Conservation (phyloP, 148 eudicot species). For the Rhododendron vialii region DNA sequence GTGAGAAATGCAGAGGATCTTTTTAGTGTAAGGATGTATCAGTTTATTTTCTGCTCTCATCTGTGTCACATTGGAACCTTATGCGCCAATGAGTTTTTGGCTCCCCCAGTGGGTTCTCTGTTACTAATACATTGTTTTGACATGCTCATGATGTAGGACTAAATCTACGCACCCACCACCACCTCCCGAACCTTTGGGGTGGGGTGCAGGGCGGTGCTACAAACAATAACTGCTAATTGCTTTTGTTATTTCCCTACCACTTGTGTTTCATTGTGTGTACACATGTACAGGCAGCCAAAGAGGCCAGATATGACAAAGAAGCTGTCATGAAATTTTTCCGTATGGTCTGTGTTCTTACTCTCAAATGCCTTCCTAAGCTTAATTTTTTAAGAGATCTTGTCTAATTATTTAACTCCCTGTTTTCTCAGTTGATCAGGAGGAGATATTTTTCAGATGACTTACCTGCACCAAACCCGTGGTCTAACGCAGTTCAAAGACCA, state of each 20-base stretch:
- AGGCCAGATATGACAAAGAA: conserved; percentile 91
- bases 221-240: background rate
- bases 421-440: conserved; percentile 79
- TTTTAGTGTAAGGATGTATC: background rate
- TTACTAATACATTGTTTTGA: background rate
- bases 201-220: background rate
- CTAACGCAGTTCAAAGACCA: conserved; percentile 45
- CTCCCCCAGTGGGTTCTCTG: background rate
- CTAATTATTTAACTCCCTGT: conserved; percentile 1
- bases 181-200: background rate
- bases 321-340: conserved; percentile 84
- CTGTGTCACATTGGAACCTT: background rate
- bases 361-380: conserved; percentile 6
- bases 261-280: background rate
- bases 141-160: background rate
- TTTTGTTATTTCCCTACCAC: background rate
- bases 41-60: background rate
- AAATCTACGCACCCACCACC: background rate
- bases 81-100: background rate
- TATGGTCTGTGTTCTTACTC: conserved; percentile 42
- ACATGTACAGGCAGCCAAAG: conserved; percentile 77
- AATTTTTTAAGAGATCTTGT: background rate
- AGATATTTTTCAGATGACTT: conserved; percentile 83
- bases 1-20: background rate
- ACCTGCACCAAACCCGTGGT: conserved; percentile 70